Evolutionary conservation across 805 yeast genomes (phyloP).

Genomic region (Kluyveromyces lactis): DNA sequence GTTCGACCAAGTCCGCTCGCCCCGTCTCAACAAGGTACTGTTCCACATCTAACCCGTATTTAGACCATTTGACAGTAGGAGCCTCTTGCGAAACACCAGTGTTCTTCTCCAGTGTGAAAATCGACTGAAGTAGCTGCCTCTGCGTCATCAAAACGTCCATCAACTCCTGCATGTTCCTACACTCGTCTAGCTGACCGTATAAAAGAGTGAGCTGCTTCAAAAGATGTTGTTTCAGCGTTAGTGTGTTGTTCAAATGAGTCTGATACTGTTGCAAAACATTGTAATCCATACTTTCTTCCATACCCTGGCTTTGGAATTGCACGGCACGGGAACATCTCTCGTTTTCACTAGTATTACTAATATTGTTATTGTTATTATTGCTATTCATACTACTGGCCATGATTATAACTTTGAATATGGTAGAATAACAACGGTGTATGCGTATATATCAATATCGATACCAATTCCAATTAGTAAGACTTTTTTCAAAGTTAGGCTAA

Average conservation of each 20-base stretch:
- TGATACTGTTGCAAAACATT: constrained; percentile 16
- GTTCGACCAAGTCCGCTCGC: constrained; percentile 4
- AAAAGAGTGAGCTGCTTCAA: constrained; percentile 18
- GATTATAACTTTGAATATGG: too few relatives aligned
- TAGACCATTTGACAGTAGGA: constrained; percentile 18
- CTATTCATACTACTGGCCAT: too few relatives aligned
- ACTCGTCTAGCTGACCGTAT: constrained; percentile 21
- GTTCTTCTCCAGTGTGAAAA: constrained; percentile 21
- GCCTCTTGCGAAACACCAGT: constrained; percentile 6
- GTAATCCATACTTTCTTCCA: constrained; percentile 19
- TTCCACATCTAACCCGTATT: constrained; percentile 20
- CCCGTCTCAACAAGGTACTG: constrained; percentile 18
- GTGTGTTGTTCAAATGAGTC: constrained; percentile 14
- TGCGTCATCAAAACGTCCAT: constrained; percentile 21
- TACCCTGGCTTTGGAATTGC: constrained; percentile 18
- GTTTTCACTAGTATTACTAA: too few relatives aligned
- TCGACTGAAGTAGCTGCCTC: constrained; percentile 18
- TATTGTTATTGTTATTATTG: too few relatives aligned
- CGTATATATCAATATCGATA: too few relatives aligned
- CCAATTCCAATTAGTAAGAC: too few relatives aligned
- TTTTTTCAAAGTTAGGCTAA: too few relatives aligned
- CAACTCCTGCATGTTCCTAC: constrained; percentile 26
- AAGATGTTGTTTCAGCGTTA: constrained; percentile 15
- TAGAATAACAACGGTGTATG: too few relatives aligned
- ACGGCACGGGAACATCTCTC: constrained; percentile 5